Conservation (phyloP, 257 asterid genomes). For the Cordia subcordata region DNA sequence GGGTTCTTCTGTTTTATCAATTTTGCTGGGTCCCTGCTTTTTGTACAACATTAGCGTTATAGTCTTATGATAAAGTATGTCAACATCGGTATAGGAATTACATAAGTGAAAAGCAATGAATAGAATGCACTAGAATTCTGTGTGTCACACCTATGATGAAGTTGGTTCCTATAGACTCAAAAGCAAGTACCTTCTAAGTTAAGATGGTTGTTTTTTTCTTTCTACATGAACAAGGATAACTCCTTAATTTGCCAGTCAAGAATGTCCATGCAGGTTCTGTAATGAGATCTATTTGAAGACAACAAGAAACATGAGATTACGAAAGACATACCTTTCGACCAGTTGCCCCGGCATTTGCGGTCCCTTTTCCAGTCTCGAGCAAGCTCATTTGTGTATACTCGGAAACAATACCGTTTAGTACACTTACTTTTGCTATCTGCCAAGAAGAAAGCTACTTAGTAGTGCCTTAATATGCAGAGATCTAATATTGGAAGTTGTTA, state of each 20-base stretch:
- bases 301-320: not conserved
- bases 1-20: conserved; percentile 35
- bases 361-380: conserved; percentile 45
- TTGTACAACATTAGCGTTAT: not conserved
- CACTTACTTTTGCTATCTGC: conserved; percentile 79
- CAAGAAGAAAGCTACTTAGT: conserved; percentile 4
- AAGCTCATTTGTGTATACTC: conserved; percentile 64
- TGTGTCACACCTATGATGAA: no score
- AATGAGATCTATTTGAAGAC: not conserved
- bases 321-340: conserved; percentile 14
- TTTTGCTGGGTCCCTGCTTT: conserved; percentile 36
- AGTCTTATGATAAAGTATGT: not conserved
- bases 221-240: no score
- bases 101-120: no score
- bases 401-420: conserved; percentile 42
- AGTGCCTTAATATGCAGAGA: not conserved
- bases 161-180: no score
- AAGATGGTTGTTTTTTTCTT: no score
- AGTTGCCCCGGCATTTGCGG: conserved; percentile 26
- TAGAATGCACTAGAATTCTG: no score
- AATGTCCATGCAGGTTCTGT: not conserved
- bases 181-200: no score
- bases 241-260: not conserved
- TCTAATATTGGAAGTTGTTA: not conserved
- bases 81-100: not conserved